These are phyloP conservation scores for Leccinum fibrillosum DNA, from an alignment of 768 basidiomycete species.

Conservation along the genomic window DNA sequence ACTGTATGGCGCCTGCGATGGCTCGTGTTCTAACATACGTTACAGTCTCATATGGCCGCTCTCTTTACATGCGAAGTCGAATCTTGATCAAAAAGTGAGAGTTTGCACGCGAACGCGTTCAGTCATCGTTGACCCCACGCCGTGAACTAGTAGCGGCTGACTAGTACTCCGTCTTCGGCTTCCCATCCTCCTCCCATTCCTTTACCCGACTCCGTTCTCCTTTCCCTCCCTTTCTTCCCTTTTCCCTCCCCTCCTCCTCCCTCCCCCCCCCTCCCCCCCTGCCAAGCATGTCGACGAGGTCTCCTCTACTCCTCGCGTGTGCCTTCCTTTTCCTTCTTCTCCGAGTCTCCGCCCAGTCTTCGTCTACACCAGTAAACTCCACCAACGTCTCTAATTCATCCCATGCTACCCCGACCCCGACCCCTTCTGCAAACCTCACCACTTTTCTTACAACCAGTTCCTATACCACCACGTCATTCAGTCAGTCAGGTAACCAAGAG, in stretches of 20 bases:
- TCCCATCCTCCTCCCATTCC: conserved; percentile 2
- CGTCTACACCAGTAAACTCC: conserved; percentile 20
- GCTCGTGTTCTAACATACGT: not conserved
- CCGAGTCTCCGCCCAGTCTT: conserved; percentile 38
- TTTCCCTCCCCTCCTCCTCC: not conserved
- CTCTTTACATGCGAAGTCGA: not conserved
- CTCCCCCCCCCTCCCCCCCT: not conserved
- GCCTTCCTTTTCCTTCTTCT: conserved; percentile 21
- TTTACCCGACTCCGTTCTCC: not conserved
- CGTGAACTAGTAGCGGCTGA: conserved; percentile 29
- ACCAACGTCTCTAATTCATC: conserved; percentile 11
- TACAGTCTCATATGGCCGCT: conserved; percentile 8
- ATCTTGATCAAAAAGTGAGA: not conserved
- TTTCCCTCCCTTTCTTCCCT: not conserved
- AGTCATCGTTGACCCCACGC: not conserved
- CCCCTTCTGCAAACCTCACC: conserved; percentile 36
- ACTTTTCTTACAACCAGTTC: conserved; percentile 55
- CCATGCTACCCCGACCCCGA: not conserved
- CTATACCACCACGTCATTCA: conserved; percentile 46
- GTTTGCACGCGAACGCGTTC: not conserved
- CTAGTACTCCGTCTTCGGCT: conserved; percentile 10
- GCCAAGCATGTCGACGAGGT: conserved; percentile 12
- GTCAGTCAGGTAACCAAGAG: conserved; percentile 45
- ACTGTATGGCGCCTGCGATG: conserved; percentile 2
- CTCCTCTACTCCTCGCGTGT: not conserved